Base-by-base conservation (phyloP, 306 rosid species). In the Vachellia collinsii region DNA sequence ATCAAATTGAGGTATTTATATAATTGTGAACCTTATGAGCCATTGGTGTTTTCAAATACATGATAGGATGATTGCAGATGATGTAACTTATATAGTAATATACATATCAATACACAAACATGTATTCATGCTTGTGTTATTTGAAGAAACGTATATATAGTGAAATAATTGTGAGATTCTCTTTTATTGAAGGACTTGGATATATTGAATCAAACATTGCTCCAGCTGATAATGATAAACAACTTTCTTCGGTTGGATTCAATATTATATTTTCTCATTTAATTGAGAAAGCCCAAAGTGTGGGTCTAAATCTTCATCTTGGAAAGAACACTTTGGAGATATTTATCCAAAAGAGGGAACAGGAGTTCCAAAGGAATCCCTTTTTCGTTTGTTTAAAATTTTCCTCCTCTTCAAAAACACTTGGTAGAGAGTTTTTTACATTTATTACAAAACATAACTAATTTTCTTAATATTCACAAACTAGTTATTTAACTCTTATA, bases 131-230 rank as follows among this genome's bases (percentile, higher is more conserved):
- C n/a, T n/a, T n/a, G n/a, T n/a, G n/a, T n/a, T n/a, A n/a, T 54
- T 6, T 19, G 22, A 19, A 6, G 22, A 54, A n/a, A 3, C 29
- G 0, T 7, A 6, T 3, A 3, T 16, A 51, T 19, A 6, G 3
- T 54, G 1, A 54, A 54, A 8, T 54, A 54, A 54, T 20, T 54
- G 25, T 25, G 3, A 1, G 23, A 54, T 54, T 0, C 22, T 53
- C 10, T 54, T 7, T 20, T 20, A 7, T 59, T 59, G 65, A 59
- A 59, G 65, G 65, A 23, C 7, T 59, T 59, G 6, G 6, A 23
- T 59, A 59, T 59, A 59, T 59, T 22, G 65, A 23, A 6, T 59
- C 65, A 59, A 59, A 59, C 65, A 59, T 59, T 59, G 65, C 36
- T 59, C 1, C 65, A 59, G 65, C 65, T 23, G 0, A 10, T 1